phyloP scores from a whole-genome alignment of 1,284 basidiomycete genomes.

The Cystobasidiaceae sp. region DNA sequence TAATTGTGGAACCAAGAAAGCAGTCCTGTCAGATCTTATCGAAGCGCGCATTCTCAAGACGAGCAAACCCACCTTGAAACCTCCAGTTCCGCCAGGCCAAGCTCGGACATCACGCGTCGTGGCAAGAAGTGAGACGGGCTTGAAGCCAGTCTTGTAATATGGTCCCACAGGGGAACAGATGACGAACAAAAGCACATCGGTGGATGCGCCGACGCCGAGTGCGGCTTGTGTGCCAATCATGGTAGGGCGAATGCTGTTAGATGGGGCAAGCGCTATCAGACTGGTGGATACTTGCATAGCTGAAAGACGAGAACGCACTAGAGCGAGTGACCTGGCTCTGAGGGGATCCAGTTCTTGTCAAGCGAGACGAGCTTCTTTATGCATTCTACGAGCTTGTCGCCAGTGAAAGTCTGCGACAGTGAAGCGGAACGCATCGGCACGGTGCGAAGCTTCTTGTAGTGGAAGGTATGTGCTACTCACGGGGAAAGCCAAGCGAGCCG shows the following conservation, averaged over 20 bases:
- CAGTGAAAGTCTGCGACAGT: constrained; percentile 60
- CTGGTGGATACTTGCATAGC: background rate
- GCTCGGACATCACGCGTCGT: constrained; percentile 88
- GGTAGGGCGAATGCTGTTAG: constrained; percentile 54
- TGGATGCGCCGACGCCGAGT: constrained; percentile 81
- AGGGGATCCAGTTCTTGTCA: constrained; percentile 90
- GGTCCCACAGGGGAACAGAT: constrained; percentile 73
- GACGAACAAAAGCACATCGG: constrained; percentile 86
- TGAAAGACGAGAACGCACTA: constrained; percentile 62
- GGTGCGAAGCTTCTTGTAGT: constrained; percentile 21
- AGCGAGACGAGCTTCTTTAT: constrained; percentile 83
- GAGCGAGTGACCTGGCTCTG: constrained; percentile 79
- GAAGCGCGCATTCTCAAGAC: constrained; percentile 34
- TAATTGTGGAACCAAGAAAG: background rate
- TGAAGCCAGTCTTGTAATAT: constrained; percentile 92
- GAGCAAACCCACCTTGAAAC: constrained; percentile 85
- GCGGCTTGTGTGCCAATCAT: constrained; percentile 86
- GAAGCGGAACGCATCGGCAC: background rate
- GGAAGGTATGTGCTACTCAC: constrained; percentile 33
- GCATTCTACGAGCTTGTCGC: constrained; percentile 68
- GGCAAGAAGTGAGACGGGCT: constrained; percentile 86
- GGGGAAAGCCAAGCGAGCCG: constrained; percentile 62
- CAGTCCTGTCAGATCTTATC: background rate
- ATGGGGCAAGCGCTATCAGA: background rate
- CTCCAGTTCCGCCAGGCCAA: constrained; percentile 76